Base-by-base conservation (phyloP, 2,329 filamentous ascomycete species). In the Aureobasidium lini region DNA sequence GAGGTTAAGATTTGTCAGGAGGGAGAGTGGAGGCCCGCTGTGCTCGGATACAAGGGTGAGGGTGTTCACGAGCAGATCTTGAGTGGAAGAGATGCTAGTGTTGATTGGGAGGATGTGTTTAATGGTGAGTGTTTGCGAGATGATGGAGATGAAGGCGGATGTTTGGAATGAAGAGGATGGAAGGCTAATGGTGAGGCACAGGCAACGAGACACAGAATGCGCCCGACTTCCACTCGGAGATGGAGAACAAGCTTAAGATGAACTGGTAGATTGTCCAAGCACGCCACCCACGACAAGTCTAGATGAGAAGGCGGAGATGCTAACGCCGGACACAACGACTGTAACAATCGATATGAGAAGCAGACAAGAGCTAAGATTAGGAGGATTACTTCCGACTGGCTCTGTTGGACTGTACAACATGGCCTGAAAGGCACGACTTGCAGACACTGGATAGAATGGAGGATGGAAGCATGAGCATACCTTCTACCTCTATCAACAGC, bases 31-130 rank as follows among this genome's bases (percentile, higher is more conserved):
- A 82, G 85, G 68, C 90, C 90, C 50, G 77, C 84, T 67, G 85
- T 83, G 47, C 77, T 95, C 59, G 53, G 44, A 1, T 43, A 36
- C 36, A 49, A 48, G n/a, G 66, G 78, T 49, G 81, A 83, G 10
- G 84, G 85, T 69, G 80, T 97, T 54, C 92, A 96, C 76, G 89
- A 90, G 78, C 93, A 97, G 72, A 90, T 99, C 64, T 77, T 99
- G 69, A 82, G 81, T 62, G 92, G 91, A 4, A 79, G 85, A 69
- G 94, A 97, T 72, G 77, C 82, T 31, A 87, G 83, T 68, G 79
- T 95, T 66, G 84, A 81, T 8, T 99, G 94, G 94, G 94, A 99
- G 81, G 94, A 97, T 78, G 85, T 99, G 18, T 97, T 87, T 72
- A 84, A 82, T 18, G 90, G 90, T 76, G 73, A 72, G 75, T 57